Base-by-base conservation (phyloP, 371 early-diverging fungal species). In the Saksenaea oblongispora region DNA sequence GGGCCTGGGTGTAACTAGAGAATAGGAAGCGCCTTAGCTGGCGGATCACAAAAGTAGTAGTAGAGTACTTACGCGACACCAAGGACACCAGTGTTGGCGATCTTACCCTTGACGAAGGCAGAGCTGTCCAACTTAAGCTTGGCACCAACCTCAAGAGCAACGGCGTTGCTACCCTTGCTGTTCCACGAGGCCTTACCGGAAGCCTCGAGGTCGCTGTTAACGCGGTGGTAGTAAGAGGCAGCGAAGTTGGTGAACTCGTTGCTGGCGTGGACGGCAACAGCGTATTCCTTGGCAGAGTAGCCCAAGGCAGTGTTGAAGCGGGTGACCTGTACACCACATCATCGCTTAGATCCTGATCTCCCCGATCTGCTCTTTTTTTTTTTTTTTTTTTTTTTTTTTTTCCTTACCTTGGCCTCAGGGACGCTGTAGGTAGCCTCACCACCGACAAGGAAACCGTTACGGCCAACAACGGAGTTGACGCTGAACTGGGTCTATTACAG, bases 181-280 rank as follows among this genome's bases (percentile, higher is more conserved):
- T 96, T 93, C 92, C 94, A 97, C 69, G 89, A 78, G 62, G 97
- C 96, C 78, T 92, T 91, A 71, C 91, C 94, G 71, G 95, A 97
- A 64, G 95, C 96, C 84, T 98, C 97, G 64, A 95, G 84, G 58
- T 89, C 89, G 63, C 84, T 67, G 78, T 84, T 91, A 78, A 98
- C 93, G 65, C 92, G 91, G 86, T 98, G 99, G 90, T 90, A 95
- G 93, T 95, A 96, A 31, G 96, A 91, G 63, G 95, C 94, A 67
- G 96, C 80, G 82, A 91, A 90, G 70, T 80, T 72, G 82, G 76
- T 80, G 69, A 93, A 83, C 66, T 84, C 80, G 82, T 86, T 87
- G 71, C 77, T 75, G 66, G 94, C 93, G 71, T 93, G 93, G 59
- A 97, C 80, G 65, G 95, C 87, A 64, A 95, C 87, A 63, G 89